These are phyloP conservation scores for Lentinula sp. DNA, from an alignment of 768 basidiomycete genomes.

Conservation along the genomic window DNA sequence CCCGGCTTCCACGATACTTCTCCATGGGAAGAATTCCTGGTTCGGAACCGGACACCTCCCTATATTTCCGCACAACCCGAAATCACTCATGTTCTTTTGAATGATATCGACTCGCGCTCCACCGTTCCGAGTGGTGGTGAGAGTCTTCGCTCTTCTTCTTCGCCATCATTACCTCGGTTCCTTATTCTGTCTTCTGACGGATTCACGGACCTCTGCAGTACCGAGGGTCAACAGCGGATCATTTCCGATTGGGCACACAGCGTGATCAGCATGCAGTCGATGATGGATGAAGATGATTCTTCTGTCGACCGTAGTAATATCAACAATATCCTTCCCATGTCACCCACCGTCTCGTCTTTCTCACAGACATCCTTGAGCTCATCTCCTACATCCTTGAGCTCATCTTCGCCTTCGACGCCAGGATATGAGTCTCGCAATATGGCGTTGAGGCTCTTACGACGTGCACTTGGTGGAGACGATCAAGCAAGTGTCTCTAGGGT, in stretches of 20 bases:
- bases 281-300: neutral
- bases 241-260: constrained; percentile 47
- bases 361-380: neutral
- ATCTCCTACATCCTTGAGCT: too few relatives aligned
- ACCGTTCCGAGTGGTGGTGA: neutral
- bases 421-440: constrained; percentile 30
- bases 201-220: constrained; percentile 53
- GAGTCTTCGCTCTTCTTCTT: constrained; percentile 10
- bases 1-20: constrained; percentile 57
- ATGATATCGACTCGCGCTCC: constrained; percentile 7
- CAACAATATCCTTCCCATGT: constrained; percentile 8
- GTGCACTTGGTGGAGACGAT: constrained; percentile 54
- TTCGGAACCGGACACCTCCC: constrained; percentile 57
- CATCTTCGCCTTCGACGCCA: neutral
- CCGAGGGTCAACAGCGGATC: constrained; percentile 38
- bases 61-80: constrained; percentile 65
- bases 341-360: neutral
- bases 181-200: constrained; percentile 65
- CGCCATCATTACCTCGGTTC: constrained; percentile 33
- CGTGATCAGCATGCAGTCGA: constrained; percentile 25
- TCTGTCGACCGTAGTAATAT: constrained; percentile 4
- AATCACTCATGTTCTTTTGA: constrained; percentile 49
- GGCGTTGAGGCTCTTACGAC: constrained; percentile 53
- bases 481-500: constrained; percentile 45
- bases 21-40: constrained; percentile 62